Evolutionary conservation across 2,329 filamentous ascomycete species (phyloP), one percentile per base, ranked within the genome.

Genomic region (Aureobasidium leucospermi): DNA sequence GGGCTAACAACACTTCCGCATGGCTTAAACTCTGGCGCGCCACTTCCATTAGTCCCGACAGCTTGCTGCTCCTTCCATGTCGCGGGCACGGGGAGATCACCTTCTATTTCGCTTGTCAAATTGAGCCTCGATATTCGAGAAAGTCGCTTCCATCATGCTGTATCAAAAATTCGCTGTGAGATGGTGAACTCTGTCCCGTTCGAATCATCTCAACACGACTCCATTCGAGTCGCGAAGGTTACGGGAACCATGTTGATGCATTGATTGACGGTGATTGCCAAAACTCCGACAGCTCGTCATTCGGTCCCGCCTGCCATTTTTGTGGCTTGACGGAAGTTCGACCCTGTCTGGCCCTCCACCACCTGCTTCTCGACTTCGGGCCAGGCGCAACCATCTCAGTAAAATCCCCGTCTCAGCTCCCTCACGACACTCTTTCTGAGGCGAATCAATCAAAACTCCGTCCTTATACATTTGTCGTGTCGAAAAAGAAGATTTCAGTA

Each of bases 61-160:
- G 52, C 52, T 56, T 56, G 52, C 52, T 56, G 42, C 41, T 56
- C 52, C 52, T 56, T 56, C 52, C 52, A 56, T 56, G 29, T 55
- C 51, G 38, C 51, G 36, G 15, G 38, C 23, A 53, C 38, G 49
- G 49, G 38, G 49, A 29, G 36, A 52, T 52, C 23, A 7, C 49
- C 51, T 31, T 55, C 28, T 8, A 55, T 34, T 55, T 55, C 51
- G 51, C 51, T 55, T 53, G 16, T 42, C 49, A 42, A 42, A 43
- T 55, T 55, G 48, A 39, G 34, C 15, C 34, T 52, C 36, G 16
- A 16, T 9, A 6, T 28, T 39, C 3, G 13, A 13, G 13, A 52
- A 52, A 39, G 15, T 39, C 48, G 29, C 19, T n/a, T n/a, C 11
- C 23, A 15, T 41, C 15, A n/a, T 31, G n/a, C 3, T 38, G 34